Conservation (phyloP, 2,329 filamentous ascomycete species). For the Clarireedia homoeocarpa region DNA sequence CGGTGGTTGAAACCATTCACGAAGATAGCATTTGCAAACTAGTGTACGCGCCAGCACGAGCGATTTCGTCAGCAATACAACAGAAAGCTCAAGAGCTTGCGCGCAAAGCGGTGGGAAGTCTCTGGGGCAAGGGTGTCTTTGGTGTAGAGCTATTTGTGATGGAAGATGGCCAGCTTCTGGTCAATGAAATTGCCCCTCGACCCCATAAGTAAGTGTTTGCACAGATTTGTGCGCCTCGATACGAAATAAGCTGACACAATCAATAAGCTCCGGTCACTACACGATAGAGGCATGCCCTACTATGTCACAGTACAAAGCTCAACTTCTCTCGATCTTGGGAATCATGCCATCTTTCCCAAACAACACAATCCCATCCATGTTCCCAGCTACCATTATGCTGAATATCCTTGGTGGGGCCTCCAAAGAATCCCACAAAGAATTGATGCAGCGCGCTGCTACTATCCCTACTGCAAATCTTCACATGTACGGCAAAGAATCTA, state of each 20-base stretch:
- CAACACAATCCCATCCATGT: constrained; percentile 31
- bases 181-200: constrained; percentile 41
- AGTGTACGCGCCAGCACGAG: constrained; percentile 76
- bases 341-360: constrained; percentile 29
- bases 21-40: constrained; percentile 94
- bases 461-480: constrained; percentile 61
- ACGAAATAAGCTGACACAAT: constrained; percentile 48
- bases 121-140: constrained; percentile 87
- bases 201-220: constrained; percentile 15
- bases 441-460: constrained; percentile 46
- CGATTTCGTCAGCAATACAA: constrained; percentile 52
- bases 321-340: constrained; percentile 76
- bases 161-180: constrained; percentile 58
- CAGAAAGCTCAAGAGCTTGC: constrained; percentile 68
- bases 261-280: constrained; percentile 72
- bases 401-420: constrained; percentile 69
- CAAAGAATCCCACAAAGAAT: constrained; percentile 52
- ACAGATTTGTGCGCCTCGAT: not conserved
- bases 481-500: constrained; percentile 85
- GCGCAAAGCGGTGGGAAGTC: constrained; percentile 66
- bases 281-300: constrained; percentile 87
- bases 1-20: constrained; percentile 88
- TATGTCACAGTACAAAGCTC: constrained; percentile 76
- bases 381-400: constrained; percentile 58
- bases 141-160: constrained; percentile 94